Conservation (phyloP, 2,329 filamentous ascomycete genomes). For the Malbranchea zuffiana region DNA sequence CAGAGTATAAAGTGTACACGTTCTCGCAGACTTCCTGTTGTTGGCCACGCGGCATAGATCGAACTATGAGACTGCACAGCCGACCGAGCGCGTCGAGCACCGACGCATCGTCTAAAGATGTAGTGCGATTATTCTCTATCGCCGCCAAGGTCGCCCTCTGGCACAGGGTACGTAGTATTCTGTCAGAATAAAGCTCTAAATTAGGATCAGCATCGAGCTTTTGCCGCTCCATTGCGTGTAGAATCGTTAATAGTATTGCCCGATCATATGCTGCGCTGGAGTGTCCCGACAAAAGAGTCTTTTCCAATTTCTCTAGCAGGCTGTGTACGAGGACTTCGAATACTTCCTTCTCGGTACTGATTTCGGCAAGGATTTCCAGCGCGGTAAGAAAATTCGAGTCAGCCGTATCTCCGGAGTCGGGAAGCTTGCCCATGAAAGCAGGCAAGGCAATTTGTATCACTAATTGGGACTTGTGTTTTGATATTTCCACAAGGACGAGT, state of each 20-base stretch:
- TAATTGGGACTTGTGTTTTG: slow-evolving; percentile 49
- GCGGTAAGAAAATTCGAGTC: slow-evolving; percentile 40
- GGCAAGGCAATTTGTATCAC: slow-evolving; percentile 57
- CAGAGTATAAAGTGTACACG: slow-evolving; percentile 43
- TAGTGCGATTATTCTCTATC: slow-evolving; percentile 25
- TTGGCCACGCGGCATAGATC: slow-evolving; percentile 42
- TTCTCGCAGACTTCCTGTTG: slow-evolving; percentile 44
- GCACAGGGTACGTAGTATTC: slow-evolving; percentile 39
- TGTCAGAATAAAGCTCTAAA: slow-evolving; percentile 39
- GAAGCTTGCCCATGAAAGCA: slow-evolving; percentile 53
- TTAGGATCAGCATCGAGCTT: slow-evolving; percentile 33
- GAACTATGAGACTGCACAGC: slow-evolving; percentile 49
- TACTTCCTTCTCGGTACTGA: slow-evolving; percentile 51
- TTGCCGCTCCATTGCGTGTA: slow-evolving; percentile 50
- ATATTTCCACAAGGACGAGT: slow-evolving; percentile 48
- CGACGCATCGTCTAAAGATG: slow-evolving; percentile 39
- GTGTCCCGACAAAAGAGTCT: slow-evolving; percentile 41
- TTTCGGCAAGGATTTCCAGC: slow-evolving; percentile 53
- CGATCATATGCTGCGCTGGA: slow-evolving; percentile 44
- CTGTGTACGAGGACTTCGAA: slow-evolving; percentile 54
- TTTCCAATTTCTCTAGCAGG: slow-evolving; percentile 51
- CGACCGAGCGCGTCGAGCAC: slow-evolving; percentile 51
- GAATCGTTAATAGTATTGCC: slow-evolving; percentile 49
- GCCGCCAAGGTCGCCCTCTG: slow-evolving; percentile 30
- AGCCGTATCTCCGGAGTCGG: slow-evolving; percentile 43